Percentiles rank a stretch among this genome's conserved stretches.
Evolutionary conservation across 768 basidiomycete species (phyloP).

Genomic region (Kwoniella dendrophila): DNA sequence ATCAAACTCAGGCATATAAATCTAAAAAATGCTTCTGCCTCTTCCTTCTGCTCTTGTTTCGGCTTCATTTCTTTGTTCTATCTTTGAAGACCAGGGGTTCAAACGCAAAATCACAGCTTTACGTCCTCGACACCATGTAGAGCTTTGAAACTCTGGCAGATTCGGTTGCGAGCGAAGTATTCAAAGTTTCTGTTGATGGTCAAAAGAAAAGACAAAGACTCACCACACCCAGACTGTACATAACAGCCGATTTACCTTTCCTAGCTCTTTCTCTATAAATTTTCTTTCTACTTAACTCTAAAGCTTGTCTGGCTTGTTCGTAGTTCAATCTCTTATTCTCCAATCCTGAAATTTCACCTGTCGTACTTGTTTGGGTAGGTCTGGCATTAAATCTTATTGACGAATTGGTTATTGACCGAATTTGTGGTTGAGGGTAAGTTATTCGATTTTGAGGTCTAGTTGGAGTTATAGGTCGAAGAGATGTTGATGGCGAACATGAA

Average conservation of each 20-base stretch:
- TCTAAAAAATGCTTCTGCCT: too few species aligned
- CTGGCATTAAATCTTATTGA: not conserved
- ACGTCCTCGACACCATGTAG: too few species aligned
- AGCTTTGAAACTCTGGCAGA: too few species aligned
- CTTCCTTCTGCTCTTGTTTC: too few species aligned
- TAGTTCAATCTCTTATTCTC: constrained; percentile 8
- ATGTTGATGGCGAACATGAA: constrained; percentile 7
- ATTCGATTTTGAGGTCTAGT: not conserved
- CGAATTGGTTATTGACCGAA: not conserved
- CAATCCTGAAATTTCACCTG: constrained; percentile 12
- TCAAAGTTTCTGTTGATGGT: too few species aligned
- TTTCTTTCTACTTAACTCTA: constrained; percentile 35
- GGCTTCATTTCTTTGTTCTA: too few species aligned
- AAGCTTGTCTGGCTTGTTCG: constrained; percentile 29
- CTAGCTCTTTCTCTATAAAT: constrained; percentile 44
- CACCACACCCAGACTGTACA: constrained; percentile 45
- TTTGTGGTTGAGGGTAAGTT: not conserved
- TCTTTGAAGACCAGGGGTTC: too few species aligned
- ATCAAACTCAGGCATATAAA: too few species aligned
- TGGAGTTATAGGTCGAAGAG: not conserved
- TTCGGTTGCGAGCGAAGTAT: too few species aligned
- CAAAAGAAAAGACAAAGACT: constrained; percentile 23
- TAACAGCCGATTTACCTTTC: constrained; percentile 32
- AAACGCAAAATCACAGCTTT: too few species aligned
- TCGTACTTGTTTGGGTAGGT: not conserved